Conservation (phyloP, 495 filamentous ascomycete species). For the Amphirosellinia nigrospora region DNA sequence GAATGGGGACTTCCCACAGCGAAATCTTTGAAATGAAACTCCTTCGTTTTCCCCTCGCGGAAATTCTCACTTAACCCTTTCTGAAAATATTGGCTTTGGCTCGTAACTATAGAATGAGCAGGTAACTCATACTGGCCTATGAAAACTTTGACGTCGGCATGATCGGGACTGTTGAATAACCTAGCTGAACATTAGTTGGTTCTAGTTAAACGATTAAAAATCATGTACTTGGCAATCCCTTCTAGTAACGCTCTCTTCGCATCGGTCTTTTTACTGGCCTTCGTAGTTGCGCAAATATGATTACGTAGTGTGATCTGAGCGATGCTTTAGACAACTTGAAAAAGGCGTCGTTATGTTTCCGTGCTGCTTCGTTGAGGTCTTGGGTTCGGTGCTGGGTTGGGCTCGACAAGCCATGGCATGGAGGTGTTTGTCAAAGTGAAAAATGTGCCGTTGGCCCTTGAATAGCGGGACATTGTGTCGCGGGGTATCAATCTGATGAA, state of each 20-base stretch:
- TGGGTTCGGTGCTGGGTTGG: too few species aligned
- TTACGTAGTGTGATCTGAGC: too few species aligned
- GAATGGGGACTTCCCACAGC: slow-evolving; percentile 11
- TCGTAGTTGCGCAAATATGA: neutral
- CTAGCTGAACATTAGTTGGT: neutral
- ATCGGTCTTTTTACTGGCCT: neutral
- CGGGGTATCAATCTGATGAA: too few species aligned
- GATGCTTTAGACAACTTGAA: too few species aligned
- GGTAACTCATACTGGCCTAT: slow-evolving; percentile 12
- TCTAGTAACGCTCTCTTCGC: neutral
- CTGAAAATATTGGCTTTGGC: slow-evolving; percentile 16
- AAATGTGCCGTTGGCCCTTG: too few species aligned
- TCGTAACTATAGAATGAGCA: slow-evolving; percentile 13
- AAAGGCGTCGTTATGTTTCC: too few species aligned
- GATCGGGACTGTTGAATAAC: slow-evolving; percentile 11
- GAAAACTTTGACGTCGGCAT: slow-evolving; percentile 16
- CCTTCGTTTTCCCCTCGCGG: slow-evolving; percentile 8
- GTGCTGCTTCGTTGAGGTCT: too few species aligned
- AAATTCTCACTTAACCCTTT: slow-evolving; percentile 6
- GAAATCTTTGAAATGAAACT: slow-evolving; percentile 19
- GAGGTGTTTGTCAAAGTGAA: too few species aligned
- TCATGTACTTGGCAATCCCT: slow-evolving; percentile 1
- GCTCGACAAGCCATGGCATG: too few species aligned
- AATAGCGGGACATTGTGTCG: too few species aligned
- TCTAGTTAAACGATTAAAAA: neutral